Conservation (phyloP, 2,329 filamentous ascomycete genomes). For the Grosmannia huntii region DNA sequence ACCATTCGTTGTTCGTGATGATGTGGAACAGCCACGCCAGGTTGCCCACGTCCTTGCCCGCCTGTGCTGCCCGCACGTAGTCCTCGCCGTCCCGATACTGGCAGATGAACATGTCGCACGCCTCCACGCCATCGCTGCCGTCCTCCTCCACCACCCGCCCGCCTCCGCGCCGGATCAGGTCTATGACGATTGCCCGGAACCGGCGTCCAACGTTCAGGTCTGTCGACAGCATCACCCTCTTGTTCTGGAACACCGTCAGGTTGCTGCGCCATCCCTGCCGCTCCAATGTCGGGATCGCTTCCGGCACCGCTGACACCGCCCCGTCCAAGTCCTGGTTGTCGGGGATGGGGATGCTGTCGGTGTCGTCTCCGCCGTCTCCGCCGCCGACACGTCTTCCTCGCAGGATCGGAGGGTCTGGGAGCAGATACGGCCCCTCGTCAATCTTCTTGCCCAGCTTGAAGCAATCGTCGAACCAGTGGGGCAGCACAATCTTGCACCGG, state of each 20-base stretch:
- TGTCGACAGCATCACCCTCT: constrained; percentile 60
- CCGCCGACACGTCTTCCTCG: constrained; percentile 20
- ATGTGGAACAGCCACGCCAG: constrained; percentile 88
- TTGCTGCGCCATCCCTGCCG: constrained; percentile 27
- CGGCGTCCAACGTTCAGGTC: constrained; percentile 62
- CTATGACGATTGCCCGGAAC: constrained; percentile 52
- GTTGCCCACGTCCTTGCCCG: constrained; percentile 77
- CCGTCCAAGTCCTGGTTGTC: constrained; percentile 51
- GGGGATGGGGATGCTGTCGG: constrained; percentile 25
- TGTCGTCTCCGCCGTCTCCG: constrained; percentile 23
- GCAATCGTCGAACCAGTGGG: constrained; percentile 97
- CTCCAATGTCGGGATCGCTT: constrained; percentile 28
- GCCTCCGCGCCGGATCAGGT: constrained; percentile 58
- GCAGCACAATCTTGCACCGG: constrained; percentile 72
- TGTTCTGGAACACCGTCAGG: constrained; percentile 65
- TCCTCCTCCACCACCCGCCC: constrained; percentile 46
- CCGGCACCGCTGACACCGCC: constrained; percentile 39
- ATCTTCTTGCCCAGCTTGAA: constrained; percentile 86
- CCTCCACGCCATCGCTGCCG: constrained; percentile 37
- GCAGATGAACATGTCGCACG: constrained; percentile 76
- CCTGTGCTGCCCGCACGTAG: constrained; percentile 64
- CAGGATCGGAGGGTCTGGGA: constrained; percentile 82
- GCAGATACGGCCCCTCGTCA: constrained; percentile 70
- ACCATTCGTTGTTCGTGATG: constrained; percentile 81
- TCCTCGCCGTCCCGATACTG: constrained; percentile 72